Percentiles rank a stretch among this genome's conserved stretches.
phyloP scores from a whole-genome alignment of 768 basidiomycete species.

The Macrocybe gigantea region DNA sequence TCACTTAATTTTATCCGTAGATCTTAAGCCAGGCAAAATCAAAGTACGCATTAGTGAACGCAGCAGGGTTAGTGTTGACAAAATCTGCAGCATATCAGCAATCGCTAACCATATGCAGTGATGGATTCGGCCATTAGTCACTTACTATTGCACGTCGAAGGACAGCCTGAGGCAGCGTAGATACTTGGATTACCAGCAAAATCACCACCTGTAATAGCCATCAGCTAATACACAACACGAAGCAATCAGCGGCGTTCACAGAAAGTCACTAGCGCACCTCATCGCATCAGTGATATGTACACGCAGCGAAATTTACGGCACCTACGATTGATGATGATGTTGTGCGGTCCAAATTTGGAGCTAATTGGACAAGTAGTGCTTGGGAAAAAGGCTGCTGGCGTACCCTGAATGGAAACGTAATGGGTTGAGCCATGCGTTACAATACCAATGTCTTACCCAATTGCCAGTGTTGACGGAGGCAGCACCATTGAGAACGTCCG shows the following conservation, averaged over 20 bases:
- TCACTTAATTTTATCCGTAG: slow-evolving; percentile 14
- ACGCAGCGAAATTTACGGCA: slow-evolving; percentile 1
- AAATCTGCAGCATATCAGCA: slow-evolving; percentile 33
- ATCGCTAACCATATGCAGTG: background rate
- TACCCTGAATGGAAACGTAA: slow-evolving; percentile 32
- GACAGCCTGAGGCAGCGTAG: slow-evolving; percentile 45
- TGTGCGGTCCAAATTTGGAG: slow-evolving; percentile 47
- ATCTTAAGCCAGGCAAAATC: slow-evolving; percentile 55
- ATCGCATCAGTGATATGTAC: background rate
- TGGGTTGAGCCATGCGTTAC: background rate
- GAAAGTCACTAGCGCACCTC: slow-evolving; percentile 40
- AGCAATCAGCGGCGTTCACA: slow-evolving; percentile 32
- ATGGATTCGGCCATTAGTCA: slow-evolving; percentile 3
- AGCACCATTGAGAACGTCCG: slow-evolving; percentile 37
- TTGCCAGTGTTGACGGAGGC: slow-evolving; percentile 37
- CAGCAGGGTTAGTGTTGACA: slow-evolving; percentile 61
- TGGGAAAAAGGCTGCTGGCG: slow-evolving; percentile 58
- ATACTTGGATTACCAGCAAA: slow-evolving; percentile 41
- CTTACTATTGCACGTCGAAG: slow-evolving; percentile 47
- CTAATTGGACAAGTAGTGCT: slow-evolving; percentile 50
- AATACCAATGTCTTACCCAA: slow-evolving; percentile 35
- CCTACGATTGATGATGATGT: slow-evolving; percentile 59
- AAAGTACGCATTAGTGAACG: slow-evolving; percentile 68
- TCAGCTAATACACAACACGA: background rate
- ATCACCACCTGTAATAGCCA: slow-evolving; percentile 38